Base-by-base conservation (phyloP, 2,329 filamentous ascomycete species). In the Lachnellula cervina region DNA sequence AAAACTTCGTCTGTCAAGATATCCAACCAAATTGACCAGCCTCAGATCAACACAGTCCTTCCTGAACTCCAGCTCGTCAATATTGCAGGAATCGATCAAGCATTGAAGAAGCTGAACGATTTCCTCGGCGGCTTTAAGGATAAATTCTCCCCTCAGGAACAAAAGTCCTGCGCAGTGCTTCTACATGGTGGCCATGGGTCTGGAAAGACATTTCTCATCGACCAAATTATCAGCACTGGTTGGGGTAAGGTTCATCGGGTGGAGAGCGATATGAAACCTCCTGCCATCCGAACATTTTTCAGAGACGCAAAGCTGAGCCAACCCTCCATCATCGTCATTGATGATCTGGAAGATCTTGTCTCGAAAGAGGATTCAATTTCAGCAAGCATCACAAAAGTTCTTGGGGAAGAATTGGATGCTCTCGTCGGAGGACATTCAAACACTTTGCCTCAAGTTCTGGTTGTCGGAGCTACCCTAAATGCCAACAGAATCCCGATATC, bases 101-200 rank as follows among this genome's bases (percentile, higher is more conserved):
- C 89, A 53, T 76, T 90, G 35, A 71, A 76, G 34, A 74, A 78
- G 51, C 79, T 96, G 59, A 93, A 95, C 68, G 69, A 76, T 38
- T 83, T 85, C 50, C 77, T 96, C 23, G 68, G 71, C 23, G 76
- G 77, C 56, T 87, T 87, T 62, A 77, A 76, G 46, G 67, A 70
- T 3, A 59, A 71, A 5, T 69, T 69, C 35, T 61, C 61, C 34
- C 55, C 59, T 6, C 59, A 59, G 54, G 62, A 55, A 23, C 56
- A 66, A 28, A 62, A 67, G 56, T 68, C 68, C 8, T 69, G 68
- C 73, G 74, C 75, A 67, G 54, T 65, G 61, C 44, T 79, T 70
- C 54, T 97, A 4, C 86, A 95, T 68, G 93, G 93, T 14, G 86
- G 89, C 17, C 82, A 83, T 59, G 92, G 93, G 11, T 95, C 89